Conservation (phyloP, 495 filamentous ascomycete species). For the Daldinia childiae region DNA sequence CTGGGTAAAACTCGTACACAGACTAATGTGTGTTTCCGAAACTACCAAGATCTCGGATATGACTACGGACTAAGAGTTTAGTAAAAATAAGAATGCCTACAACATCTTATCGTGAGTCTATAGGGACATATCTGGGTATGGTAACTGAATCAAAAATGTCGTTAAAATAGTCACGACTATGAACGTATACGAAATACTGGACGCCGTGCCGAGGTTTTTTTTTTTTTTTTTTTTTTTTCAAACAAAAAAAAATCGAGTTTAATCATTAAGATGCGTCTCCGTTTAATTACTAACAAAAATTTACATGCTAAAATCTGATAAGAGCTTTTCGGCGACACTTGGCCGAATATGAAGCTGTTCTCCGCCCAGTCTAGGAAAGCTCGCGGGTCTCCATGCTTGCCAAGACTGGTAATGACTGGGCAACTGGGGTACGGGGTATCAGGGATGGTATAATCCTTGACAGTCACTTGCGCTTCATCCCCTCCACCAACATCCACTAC, state of each 20-base stretch:
- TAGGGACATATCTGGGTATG: not conserved
- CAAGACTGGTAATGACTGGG: constrained; percentile 33
- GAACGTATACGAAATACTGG: constrained; percentile 6
- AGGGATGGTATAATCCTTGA: constrained; percentile 34
- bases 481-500: constrained; percentile 28
- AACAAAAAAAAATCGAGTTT: not conserved
- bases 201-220: constrained; percentile 1
- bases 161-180: not conserved
- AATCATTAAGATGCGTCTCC: constrained; percentile 2
- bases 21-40: constrained; percentile 1
- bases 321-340: constrained; percentile 33
- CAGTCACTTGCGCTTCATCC: constrained; percentile 32
- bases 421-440: constrained; percentile 30
- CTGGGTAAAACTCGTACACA: not conserved
- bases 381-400: constrained; percentile 38
- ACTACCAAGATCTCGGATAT: constrained; percentile 6
- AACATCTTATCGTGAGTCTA: constrained; percentile 5
- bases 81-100: constrained; percentile 1
- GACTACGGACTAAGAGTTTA: not conserved
- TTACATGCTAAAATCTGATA: constrained; percentile 24
- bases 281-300: constrained; percentile 17
- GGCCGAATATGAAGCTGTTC: constrained; percentile 36
- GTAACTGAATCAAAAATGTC: constrained; percentile 1
- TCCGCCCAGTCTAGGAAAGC: constrained; percentile 31
- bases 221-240: no score